These are phyloP conservation scores for Leishmania turanica DNA, from an alignment of 208 protist genomes.

Conservation along the genomic window DNA sequence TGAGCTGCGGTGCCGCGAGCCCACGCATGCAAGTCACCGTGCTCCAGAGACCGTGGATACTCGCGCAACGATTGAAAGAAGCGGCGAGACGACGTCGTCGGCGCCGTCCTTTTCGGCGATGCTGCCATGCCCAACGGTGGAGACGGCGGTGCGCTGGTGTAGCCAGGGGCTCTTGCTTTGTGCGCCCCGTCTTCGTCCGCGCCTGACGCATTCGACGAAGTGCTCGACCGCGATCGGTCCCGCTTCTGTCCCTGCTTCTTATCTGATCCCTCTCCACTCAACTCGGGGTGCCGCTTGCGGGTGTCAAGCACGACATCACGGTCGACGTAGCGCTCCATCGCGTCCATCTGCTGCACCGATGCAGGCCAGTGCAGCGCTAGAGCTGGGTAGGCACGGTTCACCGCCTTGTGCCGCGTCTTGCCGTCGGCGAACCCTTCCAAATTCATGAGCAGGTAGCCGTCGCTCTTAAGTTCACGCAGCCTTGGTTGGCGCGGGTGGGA, in stretches of 20 bases:
- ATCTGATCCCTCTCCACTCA: conserved; percentile 1
- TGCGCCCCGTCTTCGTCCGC: not conserved
- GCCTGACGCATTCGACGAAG: not conserved
- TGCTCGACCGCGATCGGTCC: conserved; percentile 12
- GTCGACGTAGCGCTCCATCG: conserved; percentile 42
- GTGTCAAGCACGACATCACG: conserved; percentile 36
- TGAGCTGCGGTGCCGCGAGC: conserved; percentile 4
- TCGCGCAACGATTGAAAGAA: conserved; percentile 26
- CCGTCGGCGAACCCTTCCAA: conserved; percentile 53
- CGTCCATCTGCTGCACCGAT: conserved; percentile 23
- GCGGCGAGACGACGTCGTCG: not conserved
- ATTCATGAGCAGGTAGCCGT: conserved; percentile 56
- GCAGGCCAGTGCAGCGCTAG: conserved; percentile 33
- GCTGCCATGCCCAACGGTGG: not conserved
- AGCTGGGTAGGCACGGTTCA: conserved; percentile 53
- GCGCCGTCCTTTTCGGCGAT: not conserved
- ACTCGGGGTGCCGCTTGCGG: conserved; percentile 31
- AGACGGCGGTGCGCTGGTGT: not conserved
- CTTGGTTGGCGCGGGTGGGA: conserved; percentile 20
- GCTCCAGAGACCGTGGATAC: conserved; percentile 30
- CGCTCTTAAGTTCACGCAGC: conserved; percentile 42
- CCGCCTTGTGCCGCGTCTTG: conserved; percentile 44
- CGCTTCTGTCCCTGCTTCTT: conserved; percentile 4
- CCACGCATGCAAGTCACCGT: conserved; percentile 28
- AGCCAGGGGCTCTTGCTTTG: not conserved